phyloP scores from a whole-genome alignment of 2,329 filamentous ascomycete species.

The Beauveria asiatica region DNA sequence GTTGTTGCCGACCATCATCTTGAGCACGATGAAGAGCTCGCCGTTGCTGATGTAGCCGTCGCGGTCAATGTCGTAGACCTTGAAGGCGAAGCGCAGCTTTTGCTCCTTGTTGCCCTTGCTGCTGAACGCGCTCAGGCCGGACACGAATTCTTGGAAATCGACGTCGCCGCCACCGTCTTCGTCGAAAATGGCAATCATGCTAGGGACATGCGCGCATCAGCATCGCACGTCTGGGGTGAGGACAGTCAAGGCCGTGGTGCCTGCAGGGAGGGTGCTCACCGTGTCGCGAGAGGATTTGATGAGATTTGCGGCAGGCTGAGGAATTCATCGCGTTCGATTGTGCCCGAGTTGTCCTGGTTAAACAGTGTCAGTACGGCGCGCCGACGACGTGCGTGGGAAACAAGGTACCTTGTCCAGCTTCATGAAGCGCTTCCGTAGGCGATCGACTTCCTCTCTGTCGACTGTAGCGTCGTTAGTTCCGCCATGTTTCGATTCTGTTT shows the following conservation, averaged over 20 bases:
- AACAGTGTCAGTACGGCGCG: background rate
- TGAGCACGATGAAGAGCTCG: constrained; percentile 96
- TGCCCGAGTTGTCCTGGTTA: constrained; percentile 84
- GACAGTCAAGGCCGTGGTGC: background rate
- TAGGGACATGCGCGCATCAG: constrained; percentile 25
- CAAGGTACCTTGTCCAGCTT: constrained; percentile 83
- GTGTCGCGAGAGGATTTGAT: constrained; percentile 92
- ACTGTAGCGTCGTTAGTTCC: constrained; percentile 43
- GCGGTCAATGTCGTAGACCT: constrained; percentile 98
- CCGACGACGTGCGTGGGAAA: background rate
- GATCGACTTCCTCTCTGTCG: constrained; percentile 93
- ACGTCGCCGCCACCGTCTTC: constrained; percentile 97
- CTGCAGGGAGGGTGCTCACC: constrained; percentile 40
- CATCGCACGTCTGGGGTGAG: background rate
- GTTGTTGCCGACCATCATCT: constrained; percentile 99
- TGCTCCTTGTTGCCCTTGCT: constrained; percentile 99
- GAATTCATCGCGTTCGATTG: constrained; percentile 97
- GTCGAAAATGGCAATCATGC: constrained; percentile 99
- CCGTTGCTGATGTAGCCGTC: constrained; percentile 98
- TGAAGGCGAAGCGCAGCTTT: constrained; percentile 96
- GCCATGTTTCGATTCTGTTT: background rate
- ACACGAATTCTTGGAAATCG: constrained; percentile 98
- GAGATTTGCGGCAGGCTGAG: constrained; percentile 94
- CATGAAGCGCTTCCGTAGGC: constrained; percentile 95
- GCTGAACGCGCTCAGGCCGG: constrained; percentile 88